Base-by-base conservation (phyloP, 495 filamentous ascomycete species). In the Terfezia claveryi region DNA sequence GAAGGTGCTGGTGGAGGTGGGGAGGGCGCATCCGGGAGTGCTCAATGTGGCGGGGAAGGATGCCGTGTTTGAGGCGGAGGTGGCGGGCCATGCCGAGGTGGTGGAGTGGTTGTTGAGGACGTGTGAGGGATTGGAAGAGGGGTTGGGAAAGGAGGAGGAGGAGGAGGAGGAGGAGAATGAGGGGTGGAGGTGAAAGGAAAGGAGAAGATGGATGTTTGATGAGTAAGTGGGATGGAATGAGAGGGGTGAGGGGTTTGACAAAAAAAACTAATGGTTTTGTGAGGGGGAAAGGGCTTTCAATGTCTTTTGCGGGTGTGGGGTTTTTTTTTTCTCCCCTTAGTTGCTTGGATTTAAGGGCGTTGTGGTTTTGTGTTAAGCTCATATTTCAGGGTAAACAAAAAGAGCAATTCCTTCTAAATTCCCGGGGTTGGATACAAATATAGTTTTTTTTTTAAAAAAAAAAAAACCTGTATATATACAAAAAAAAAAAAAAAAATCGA, bases 41-140 rank as follows among this genome's bases (percentile, higher is more conserved):
- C 76, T 74, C 64, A 96, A 96, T 60, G 73, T 79, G 55, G 83
- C 81, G 23, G 87, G 89, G 2, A 83, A 91, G 59, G 81, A 92
- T 62, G 82, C 87, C 5, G 73, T 92, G 6, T 92, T 84, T 64
- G 76, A 94, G 61, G 89, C 89, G 4, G 83, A 87, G 68, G 70
- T 82, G 52, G 79, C 76, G 54, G 36, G 80, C 73, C 36, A 92
- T 69, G 12, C 83, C 89, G 69, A 96, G 93, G 64, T 78, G 80
- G 66, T 94, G 87, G 50, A 71, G 80, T 37, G 76, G 76, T 72
- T 84, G 58, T 61, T 86, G 37, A 68, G 71, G 51, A 70, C 75
- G 54, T 72, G 72, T 27, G 73, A 67, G 23, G 38, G 8, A 20
- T 9, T 14, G 44, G 27, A 2, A 9, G 54, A 14, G 32, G 9